Percentiles rank a stretch among this genome's conserved stretches.
These are phyloP conservation scores for Oryza longistaminata DNA, from an alignment of 176 grass and related monocot genomes.

Conservation along the genomic window DNA sequence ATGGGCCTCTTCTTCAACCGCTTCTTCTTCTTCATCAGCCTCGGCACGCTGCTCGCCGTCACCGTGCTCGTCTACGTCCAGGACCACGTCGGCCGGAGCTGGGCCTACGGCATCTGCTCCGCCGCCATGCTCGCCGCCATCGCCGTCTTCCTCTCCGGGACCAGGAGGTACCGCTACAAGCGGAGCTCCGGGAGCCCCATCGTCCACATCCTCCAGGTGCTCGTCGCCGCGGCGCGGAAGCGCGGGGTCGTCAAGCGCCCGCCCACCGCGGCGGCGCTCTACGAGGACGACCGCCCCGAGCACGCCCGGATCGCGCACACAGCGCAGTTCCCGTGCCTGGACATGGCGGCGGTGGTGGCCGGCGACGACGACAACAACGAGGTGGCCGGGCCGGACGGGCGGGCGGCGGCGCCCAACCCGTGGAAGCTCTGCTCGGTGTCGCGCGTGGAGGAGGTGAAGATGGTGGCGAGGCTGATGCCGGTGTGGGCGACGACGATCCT, in stretches of 20 bases:
- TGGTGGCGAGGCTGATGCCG: constrained; percentile 72
- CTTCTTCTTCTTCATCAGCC: constrained; percentile 83
- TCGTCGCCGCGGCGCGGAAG: constrained; percentile 61
- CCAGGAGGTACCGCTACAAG: constrained; percentile 71
- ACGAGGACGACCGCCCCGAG: constrained; percentile 55
- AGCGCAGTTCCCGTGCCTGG: constrained; percentile 63
- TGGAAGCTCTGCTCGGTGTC: constrained; percentile 76
- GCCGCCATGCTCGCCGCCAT: constrained; percentile 65
- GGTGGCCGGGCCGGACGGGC: constrained; percentile 9
- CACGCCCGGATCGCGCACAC: constrained; percentile 52
- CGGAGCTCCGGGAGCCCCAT: constrained; percentile 66
- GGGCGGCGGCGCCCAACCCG: constrained; percentile 46
- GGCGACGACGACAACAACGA: constrained; percentile 55
- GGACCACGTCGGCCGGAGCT: constrained; percentile 76
- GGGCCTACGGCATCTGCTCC: constrained; percentile 81
- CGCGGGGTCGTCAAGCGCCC: constrained; percentile 35
- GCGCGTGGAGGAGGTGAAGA: constrained; percentile 83
- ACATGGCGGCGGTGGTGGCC: constrained; percentile 65
- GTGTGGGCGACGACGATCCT: constrained; percentile 91
- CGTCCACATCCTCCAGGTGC: constrained; percentile 81
- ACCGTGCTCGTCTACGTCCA: constrained; percentile 86
- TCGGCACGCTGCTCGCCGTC: constrained; percentile 68
- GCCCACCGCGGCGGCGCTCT: constrained; percentile 26
- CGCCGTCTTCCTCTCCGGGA: constrained; percentile 60
- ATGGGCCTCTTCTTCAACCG: constrained; percentile 84